These are phyloP conservation scores for Saccharomyces hybrid DNA, from an alignment of 1,139 yeast genomes.

Conservation along the genomic window DNA sequence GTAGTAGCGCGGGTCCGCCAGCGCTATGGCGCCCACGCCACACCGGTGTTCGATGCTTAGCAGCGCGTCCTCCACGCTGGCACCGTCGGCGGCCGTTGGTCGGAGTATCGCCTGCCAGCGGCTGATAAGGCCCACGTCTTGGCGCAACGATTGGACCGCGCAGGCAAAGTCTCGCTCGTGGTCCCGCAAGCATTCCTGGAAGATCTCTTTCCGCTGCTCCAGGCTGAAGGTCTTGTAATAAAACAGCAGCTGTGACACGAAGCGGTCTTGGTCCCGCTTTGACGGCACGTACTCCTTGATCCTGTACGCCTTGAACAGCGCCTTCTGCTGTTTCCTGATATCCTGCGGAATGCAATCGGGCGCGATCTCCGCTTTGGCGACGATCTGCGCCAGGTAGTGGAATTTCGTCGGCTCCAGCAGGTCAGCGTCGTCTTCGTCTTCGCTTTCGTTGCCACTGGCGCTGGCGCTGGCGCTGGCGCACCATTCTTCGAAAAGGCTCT, in stretches of 20 bases:
- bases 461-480: conserved; percentile 12
- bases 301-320: conserved; percentile 20
- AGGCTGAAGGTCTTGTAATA: conserved; percentile 23
- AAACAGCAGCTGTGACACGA: conserved; percentile 23
- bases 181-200: conserved; percentile 7
- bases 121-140: not conserved
- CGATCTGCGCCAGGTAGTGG: conserved; percentile 29
- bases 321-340: conserved; percentile 19
- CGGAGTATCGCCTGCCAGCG: not conserved
- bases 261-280: conserved; percentile 20
- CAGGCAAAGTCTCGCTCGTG: not conserved
- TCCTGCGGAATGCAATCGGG: conserved; percentile 24
- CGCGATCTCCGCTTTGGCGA: conserved; percentile 19
- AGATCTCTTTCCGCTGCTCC: conserved; percentile 15
- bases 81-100: not conserved
- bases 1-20: conserved; percentile 10
- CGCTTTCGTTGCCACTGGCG: conserved; percentile 6
- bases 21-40: conserved; percentile 1
- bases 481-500: conserved; percentile 27
- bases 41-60: conserved; percentile 8
- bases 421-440: conserved; percentile 11
- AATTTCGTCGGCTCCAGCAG: conserved; percentile 24
- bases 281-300: conserved; percentile 18
- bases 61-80: conserved; percentile 6
- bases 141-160: not conserved